Conservation (phyloP, 1,284 basidiomycete species). For the Microstroma glucosiphilum region DNA sequence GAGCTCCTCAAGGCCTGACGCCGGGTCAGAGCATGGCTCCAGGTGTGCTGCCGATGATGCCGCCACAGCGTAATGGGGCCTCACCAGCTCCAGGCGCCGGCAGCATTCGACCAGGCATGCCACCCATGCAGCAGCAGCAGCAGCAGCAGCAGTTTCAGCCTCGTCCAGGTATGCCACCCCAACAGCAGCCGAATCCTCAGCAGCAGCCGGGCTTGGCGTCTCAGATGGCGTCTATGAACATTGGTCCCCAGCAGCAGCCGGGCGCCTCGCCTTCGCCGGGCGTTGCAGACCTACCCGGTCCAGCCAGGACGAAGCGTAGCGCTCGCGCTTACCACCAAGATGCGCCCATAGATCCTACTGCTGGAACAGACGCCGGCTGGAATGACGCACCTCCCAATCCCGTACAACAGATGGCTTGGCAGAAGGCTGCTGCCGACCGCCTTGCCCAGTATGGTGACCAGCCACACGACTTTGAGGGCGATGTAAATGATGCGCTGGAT, state of each 20-base stretch:
- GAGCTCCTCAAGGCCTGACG: background rate
- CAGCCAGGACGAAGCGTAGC: conserved; percentile 41
- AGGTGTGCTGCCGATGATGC: background rate
- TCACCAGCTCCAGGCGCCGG: background rate
- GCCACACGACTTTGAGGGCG: conserved; percentile 17
- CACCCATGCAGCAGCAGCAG: conserved; percentile 9
- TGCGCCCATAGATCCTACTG: conserved; percentile 17
- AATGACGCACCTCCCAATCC: conserved; percentile 40
- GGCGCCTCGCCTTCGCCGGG: conserved; percentile 14
- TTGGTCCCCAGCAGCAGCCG: conserved; percentile 15
- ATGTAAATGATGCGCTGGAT: conserved; percentile 39
- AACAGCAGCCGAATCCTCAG: conserved; percentile 17
- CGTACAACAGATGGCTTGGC: conserved; percentile 36
- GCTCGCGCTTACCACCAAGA: conserved; percentile 50
- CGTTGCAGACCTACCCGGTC: conserved; percentile 18
- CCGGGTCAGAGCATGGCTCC: background rate
- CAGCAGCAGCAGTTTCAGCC: conserved; percentile 9
- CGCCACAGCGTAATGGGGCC: background rate
- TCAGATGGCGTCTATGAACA: conserved; percentile 29
- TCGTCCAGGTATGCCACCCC: conserved; percentile 12
- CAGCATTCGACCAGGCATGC: conserved; percentile 5
- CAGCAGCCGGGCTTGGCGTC: conserved; percentile 14
- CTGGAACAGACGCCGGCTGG: conserved; percentile 21
- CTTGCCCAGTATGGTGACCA: conserved; percentile 28
- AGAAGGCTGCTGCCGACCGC: conserved; percentile 40